Evolutionary conservation across 495 filamentous ascomycete genomes (phyloP), one percentile per base, ranked within the genome.

Genomic region (Neurospora sp.): DNA sequence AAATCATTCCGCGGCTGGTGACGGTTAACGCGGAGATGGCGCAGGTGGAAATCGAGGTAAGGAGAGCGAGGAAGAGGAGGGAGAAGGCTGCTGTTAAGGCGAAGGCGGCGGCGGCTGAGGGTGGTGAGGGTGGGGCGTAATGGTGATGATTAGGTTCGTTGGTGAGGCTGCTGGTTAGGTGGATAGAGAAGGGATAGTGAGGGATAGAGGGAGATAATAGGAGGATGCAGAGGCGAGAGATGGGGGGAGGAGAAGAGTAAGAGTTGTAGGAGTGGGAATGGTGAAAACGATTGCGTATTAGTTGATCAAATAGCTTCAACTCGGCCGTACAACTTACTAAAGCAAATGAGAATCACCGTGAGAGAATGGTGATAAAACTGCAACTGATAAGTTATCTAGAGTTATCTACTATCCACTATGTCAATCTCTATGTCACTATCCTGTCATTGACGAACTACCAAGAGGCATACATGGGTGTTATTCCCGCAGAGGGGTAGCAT

Each of bases 11-110:
- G 1, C 74, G 76, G 68, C 76, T 88, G 61, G 83, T 79, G 38
- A 78, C 81, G 10, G 75, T 87, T 8, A 81, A 77, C 69, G 79
- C 80, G 7, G 79, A 84, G 80, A 88, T 89, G 86, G 79, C 75
- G 22, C 76, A 72, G 39, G 73, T 88, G 38, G 87, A 88, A 77
- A 82, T 88, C 41, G 79, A 83, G 72, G 81, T 88, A 10, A 80
- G 87, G 69, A 73, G 86, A 41, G 84, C 82, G 44, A 79, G 84
- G 74, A 88, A 88, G 79, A 82, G 74, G 76, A 78, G 83, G 41
- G 82, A 79, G 4, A 88, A 87, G 73, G 82, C 81, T 10, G 78
- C 76, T 37, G 27, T 18, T 18, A 65, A 35, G 27, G 22, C 22
- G 20, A 59, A 59, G 48, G 53, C 14, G 12, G 3, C 5, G 27